These are phyloP conservation scores for Trichoderma sp. DNA, from an alignment of 2,329 filamentous ascomycete genomes.

Conservation along the genomic window DNA sequence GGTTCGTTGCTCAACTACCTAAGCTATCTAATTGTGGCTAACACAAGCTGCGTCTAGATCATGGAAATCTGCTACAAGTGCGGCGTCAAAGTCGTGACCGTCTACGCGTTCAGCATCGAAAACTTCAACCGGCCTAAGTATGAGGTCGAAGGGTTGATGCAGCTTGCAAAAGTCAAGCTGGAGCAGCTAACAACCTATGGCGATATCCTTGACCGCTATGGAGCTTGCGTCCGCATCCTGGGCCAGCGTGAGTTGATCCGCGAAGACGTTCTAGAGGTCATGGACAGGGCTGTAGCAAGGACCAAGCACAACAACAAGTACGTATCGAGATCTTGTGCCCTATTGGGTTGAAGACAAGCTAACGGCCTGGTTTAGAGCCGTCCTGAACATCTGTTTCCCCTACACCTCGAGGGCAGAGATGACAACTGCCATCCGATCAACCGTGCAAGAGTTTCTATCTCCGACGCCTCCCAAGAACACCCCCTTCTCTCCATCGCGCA, in stretches of 20 bases:
- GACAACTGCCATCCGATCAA: conserved; percentile 80
- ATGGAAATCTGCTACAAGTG: conserved; percentile 98
- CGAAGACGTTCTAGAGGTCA: conserved; percentile 81
- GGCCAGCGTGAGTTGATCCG: conserved; percentile 82
- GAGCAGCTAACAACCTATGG: conserved; percentile 90
- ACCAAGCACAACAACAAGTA: conserved; percentile 84
- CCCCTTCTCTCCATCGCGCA: conserved; percentile 83
- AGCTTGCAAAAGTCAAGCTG: conserved; percentile 94
- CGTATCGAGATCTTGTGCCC: conserved; percentile 24
- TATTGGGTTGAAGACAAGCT: not conserved
- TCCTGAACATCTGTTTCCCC: conserved; percentile 93
- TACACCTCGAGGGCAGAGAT: conserved; percentile 97
- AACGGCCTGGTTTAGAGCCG: conserved; percentile 38
- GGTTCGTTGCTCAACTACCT: conserved; percentile 48
- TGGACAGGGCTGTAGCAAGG: conserved; percentile 80
- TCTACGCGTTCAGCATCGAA: conserved; percentile 98
- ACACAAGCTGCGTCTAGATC: conserved; percentile 51
- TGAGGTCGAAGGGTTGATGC: conserved; percentile 95
- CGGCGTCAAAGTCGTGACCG: conserved; percentile 92
- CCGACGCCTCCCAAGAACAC: conserved; percentile 64
- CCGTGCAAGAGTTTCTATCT: conserved; percentile 80
- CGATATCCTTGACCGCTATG: conserved; percentile 88
- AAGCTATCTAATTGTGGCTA: conserved; percentile 12
- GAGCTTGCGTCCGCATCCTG: conserved; percentile 79
- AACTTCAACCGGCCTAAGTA: conserved; percentile 97